phyloP scores from a whole-genome alignment of 257 asterid genomes.

The Salvia rosmarinus region DNA sequence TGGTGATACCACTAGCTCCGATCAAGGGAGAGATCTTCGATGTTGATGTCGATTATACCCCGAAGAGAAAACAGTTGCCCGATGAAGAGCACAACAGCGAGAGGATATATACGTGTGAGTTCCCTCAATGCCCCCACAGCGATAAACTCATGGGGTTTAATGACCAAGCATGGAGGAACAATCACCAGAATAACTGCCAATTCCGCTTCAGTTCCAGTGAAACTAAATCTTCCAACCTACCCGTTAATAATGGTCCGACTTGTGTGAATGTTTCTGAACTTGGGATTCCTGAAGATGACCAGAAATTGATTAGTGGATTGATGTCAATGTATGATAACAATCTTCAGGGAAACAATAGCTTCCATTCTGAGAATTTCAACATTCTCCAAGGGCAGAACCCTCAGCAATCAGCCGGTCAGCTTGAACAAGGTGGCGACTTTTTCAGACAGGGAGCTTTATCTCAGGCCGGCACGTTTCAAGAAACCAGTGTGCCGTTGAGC shows the following conservation, averaged over 20 bases:
- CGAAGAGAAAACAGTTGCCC: constrained; percentile 48
- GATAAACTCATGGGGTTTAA: constrained; percentile 51
- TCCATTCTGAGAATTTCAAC: constrained; percentile 35
- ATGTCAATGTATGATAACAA: constrained; percentile 49
- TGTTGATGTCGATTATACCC: constrained; percentile 42
- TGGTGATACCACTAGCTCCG: constrained; percentile 40
- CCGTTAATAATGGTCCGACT: constrained; percentile 24
- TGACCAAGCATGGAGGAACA: constrained; percentile 57
- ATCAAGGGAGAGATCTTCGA: constrained; percentile 56
- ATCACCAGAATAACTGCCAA: constrained; percentile 56
- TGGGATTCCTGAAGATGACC: constrained; percentile 57
- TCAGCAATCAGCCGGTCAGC: constrained; percentile 38
- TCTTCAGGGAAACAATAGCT: constrained; percentile 32
- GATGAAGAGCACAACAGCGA: constrained; percentile 38
- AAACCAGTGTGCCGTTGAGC: constrained; percentile 34
- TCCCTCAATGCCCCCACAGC: constrained; percentile 56
- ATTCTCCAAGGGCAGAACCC: constrained; percentile 30
- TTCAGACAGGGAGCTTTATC: constrained; percentile 35
- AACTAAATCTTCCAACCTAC: constrained; percentile 22
- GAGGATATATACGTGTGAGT: constrained; percentile 54
- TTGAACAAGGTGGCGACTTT: constrained; percentile 35
- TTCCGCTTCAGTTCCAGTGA: constrained; percentile 36
- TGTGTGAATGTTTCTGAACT: constrained; percentile 41
- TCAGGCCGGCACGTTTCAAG: constrained; percentile 37
- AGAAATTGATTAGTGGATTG: constrained; percentile 52